These are phyloP conservation scores for Xanthoconium stramineum DNA, from an alignment of 768 basidiomycete genomes.

Conservation along the genomic window DNA sequence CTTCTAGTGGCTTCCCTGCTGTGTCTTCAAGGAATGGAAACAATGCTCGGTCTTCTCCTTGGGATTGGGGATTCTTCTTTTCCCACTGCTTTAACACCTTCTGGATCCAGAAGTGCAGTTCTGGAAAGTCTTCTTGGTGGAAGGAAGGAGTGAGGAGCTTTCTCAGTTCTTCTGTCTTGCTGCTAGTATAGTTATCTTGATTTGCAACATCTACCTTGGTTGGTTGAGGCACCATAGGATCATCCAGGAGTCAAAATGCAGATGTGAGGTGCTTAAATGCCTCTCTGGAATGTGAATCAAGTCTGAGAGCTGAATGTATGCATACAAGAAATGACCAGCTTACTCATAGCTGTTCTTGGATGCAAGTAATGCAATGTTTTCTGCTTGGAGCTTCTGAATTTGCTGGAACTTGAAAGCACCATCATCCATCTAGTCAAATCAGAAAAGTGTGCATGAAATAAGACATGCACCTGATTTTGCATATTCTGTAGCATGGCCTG, in stretches of 20 bases:
- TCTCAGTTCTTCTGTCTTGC: not conserved
- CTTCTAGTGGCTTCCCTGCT: not conserved
- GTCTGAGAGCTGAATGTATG: not conserved
- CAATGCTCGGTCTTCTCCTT: not conserved
- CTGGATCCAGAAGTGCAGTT: not conserved
- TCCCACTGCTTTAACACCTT: not conserved
- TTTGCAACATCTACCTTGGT: not conserved
- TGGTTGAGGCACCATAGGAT: not conserved
- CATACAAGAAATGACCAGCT: not conserved
- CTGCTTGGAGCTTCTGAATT: not conserved
- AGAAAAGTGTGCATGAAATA: not conserved
- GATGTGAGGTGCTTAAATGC: not conserved
- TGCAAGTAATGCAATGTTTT: not conserved
- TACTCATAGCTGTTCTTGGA: not conserved
- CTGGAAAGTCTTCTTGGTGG: not conserved
- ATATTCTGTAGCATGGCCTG: too few species aligned
- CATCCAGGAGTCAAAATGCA: not conserved
- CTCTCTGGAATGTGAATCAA: not conserved
- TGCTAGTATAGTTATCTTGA: too few species aligned
- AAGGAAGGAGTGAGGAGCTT: not conserved
- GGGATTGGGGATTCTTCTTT: not conserved
- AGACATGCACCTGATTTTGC: not conserved
- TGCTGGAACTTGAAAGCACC: too few species aligned
- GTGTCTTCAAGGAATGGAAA: not conserved
- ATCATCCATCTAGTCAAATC: too few species aligned